phyloP scores from a whole-genome alignment of 257 asterid species.

The Nicotiana sylvestris region DNA sequence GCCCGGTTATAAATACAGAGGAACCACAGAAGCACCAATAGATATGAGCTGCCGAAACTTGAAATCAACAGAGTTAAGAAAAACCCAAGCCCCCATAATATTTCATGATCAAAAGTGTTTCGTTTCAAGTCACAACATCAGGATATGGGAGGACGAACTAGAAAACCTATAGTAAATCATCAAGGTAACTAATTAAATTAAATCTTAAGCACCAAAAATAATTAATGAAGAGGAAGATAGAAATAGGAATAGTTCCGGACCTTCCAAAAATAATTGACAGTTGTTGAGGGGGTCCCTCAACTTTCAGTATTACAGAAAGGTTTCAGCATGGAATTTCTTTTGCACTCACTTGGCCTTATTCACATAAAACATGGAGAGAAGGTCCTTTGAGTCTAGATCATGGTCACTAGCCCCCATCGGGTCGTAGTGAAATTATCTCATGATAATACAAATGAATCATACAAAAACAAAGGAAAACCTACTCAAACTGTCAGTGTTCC shows the following conservation, averaged over 20 bases:
- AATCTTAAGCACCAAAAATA: neutral
- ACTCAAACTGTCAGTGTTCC: neutral
- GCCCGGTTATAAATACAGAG: neutral
- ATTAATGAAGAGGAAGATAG: neutral
- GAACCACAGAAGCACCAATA: neutral
- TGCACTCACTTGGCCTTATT: neutral
- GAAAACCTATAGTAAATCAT: neutral
- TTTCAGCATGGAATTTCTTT: neutral
- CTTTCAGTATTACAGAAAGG: neutral
- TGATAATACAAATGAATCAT: neutral
- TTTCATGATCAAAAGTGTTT: neutral
- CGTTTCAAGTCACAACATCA: too few species aligned
- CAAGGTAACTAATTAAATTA: neutral
- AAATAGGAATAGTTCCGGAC: neutral
- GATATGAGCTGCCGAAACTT: neutral
- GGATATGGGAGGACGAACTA: neutral
- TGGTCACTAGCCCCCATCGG: neutral
- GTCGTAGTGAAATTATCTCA: neutral
- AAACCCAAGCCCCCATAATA: neutral
- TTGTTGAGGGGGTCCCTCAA: neutral
- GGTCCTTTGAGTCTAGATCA: constrained; percentile 1
- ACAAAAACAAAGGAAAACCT: neutral
- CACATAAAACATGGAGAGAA: neutral
- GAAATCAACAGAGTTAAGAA: neutral
- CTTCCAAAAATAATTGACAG: neutral